These are phyloP conservation scores for Eucalyptus cloeziana DNA, from an alignment of 345 rosid species.

Conservation along the genomic window DNA sequence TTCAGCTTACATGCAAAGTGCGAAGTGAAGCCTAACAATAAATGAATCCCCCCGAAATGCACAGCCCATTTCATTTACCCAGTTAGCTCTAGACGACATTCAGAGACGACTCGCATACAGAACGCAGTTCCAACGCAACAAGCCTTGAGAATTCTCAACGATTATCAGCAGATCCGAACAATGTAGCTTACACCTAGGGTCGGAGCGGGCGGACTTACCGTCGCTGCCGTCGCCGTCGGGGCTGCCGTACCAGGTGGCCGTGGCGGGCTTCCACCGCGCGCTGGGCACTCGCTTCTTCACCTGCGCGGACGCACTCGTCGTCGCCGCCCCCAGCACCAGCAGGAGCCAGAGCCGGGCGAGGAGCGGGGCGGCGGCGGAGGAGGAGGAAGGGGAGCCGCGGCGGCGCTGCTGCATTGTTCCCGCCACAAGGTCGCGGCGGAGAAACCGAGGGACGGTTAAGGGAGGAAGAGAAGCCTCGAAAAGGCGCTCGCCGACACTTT, in stretches of 20 bases:
- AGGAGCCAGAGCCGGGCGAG: background rate
- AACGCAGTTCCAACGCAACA: background rate
- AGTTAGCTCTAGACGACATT: background rate
- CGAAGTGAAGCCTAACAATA: background rate
- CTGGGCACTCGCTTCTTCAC: slow-evolving; percentile 6
- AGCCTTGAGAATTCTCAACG: background rate
- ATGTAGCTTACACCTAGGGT: background rate
- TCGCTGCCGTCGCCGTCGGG: slow-evolving; percentile 97
- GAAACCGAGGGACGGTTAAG: background rate
- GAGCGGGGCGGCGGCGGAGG: background rate
- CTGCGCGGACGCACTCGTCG: background rate
- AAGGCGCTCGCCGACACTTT: background rate
- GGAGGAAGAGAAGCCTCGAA: background rate
- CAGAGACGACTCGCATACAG: background rate
- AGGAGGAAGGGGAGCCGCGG: background rate
- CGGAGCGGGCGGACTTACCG: slow-evolving; percentile 22
- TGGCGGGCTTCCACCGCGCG: slow-evolving; percentile 70
- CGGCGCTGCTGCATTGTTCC: slow-evolving; percentile 35
- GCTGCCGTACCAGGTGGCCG: slow-evolving; percentile 96
- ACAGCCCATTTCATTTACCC: background rate
- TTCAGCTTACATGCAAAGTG: background rate
- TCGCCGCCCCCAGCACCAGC: background rate
- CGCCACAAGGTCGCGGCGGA: background rate
- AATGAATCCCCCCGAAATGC: background rate
- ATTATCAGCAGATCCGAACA: background rate